Evolutionary conservation across 2,329 filamentous ascomycete species (phyloP).

Genomic region (Zymoseptoria ardabiliae): DNA sequence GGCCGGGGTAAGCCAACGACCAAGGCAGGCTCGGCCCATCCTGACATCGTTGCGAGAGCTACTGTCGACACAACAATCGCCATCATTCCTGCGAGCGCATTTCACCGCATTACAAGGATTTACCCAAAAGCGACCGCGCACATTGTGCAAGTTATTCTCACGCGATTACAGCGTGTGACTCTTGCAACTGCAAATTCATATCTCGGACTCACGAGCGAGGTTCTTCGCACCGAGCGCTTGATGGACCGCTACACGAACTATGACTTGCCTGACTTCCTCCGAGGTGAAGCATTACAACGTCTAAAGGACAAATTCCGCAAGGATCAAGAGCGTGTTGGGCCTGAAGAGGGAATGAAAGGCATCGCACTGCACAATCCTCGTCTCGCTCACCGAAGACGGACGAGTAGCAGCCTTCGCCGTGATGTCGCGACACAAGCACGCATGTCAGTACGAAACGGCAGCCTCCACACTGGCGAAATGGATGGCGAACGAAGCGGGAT

Average conservation of each 20-base stretch:
- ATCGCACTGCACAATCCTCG: slow-evolving; percentile 86
- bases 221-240: slow-evolving; percentile 82
- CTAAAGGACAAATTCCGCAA: slow-evolving; percentile 80
- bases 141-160: slow-evolving; percentile 95
- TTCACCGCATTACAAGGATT: slow-evolving; percentile 81
- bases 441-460: slow-evolving; percentile 30
- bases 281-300: slow-evolving; percentile 72
- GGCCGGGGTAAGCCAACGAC: slow-evolving; percentile 21
- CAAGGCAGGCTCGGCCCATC: slow-evolving; percentile 71
- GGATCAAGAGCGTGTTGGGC: slow-evolving; percentile 73
- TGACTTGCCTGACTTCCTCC: slow-evolving; percentile 82
- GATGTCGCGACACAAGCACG: slow-evolving; percentile 70
- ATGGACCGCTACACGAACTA: slow-evolving; percentile 91
- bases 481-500: slow-evolving; percentile 35
- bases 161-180: slow-evolving; percentile 87
- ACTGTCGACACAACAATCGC: slow-evolving; percentile 96
- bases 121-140: slow-evolving; percentile 96
- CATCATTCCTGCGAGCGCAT: slow-evolving; percentile 94
- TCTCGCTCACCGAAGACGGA: slow-evolving; percentile 54
- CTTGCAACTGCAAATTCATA: slow-evolving; percentile 92
- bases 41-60: slow-evolving; percentile 92
- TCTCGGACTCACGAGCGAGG: slow-evolving; percentile 82
- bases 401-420: slow-evolving; percentile 67
- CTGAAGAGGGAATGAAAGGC: slow-evolving; percentile 79
- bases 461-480: slow-evolving; percentile 11